Percentiles rank a stretch among this genome's conserved stretches.
phyloP scores from a whole-genome alignment of 1,284 basidiomycete species.

The Phellopilus nigrolimitatus region DNA sequence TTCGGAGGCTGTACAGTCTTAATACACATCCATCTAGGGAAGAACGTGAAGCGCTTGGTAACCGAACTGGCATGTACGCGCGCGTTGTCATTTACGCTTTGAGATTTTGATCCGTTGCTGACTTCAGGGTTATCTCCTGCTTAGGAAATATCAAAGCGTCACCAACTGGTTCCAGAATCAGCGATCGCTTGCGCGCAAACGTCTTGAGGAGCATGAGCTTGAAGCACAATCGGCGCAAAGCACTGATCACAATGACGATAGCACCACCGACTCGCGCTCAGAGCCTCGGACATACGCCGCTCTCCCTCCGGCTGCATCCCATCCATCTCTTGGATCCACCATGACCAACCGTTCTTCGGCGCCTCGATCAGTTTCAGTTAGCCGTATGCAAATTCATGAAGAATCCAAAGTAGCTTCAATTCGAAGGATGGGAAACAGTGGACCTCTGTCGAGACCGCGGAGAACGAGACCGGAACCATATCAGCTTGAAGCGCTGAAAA shows the following conservation, averaged over 20 bases:
- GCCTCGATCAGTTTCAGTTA: constrained; percentile 21
- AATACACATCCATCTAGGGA: constrained; percentile 64
- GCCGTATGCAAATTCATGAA: constrained; percentile 25
- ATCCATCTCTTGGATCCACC: constrained; percentile 21
- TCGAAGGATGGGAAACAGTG: constrained; percentile 20
- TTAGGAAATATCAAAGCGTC: constrained; percentile 69
- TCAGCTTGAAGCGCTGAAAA: constrained; percentile 69
- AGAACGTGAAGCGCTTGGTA: constrained; percentile 56
- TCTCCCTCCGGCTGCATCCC: constrained; percentile 28
- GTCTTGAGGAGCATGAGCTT: constrained; percentile 43
- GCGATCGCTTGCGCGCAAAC: constrained; percentile 66
- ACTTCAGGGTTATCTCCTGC: constrained; percentile 2
- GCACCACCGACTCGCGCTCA: background rate
- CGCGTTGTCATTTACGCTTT: constrained; percentile 9
- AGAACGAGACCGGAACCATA: constrained; percentile 72
- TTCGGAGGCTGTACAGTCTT: constrained; percentile 54
- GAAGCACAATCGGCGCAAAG: constrained; percentile 37
- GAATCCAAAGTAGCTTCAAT: constrained; percentile 25
- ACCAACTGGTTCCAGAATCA: constrained; percentile 85
- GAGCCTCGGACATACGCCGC: constrained; percentile 32
- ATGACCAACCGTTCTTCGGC: background rate
- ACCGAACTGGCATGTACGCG: constrained; percentile 68
- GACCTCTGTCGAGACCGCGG: constrained; percentile 37
- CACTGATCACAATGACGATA: constrained; percentile 6
- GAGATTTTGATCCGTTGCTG: constrained; percentile 21